These are phyloP conservation scores for Coriolopsis trogii DNA, from an alignment of 1,284 basidiomycete genomes.

Conservation along the genomic window DNA sequence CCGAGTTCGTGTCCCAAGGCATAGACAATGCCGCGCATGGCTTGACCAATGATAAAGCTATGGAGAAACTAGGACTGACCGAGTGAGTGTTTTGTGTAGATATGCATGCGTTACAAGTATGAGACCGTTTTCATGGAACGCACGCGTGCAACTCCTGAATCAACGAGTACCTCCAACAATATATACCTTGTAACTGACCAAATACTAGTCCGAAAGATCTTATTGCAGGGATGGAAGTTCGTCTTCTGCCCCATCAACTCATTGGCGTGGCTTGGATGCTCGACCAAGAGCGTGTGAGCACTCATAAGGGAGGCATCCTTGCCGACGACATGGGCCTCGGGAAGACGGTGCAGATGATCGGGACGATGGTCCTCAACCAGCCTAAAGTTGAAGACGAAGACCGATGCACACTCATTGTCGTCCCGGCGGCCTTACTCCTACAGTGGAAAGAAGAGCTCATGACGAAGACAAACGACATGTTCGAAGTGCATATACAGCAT, in stretches of 20 bases:
- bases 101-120: background rate
- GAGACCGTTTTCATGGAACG: background rate
- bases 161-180: no score
- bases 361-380: conserved; percentile 65
- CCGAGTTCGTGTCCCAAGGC: conserved; percentile 58
- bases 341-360: conserved; percentile 77
- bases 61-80: conserved; percentile 51
- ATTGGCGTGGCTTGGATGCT: conserved; percentile 78
- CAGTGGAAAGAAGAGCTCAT: conserved; percentile 75
- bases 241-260: conserved; percentile 68
- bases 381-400: conserved; percentile 47
- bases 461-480: conserved; percentile 65
- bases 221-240: conserved; percentile 65
- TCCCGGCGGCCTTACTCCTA: conserved; percentile 68
- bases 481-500: conserved; percentile 65
- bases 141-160: background rate
- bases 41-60: conserved; percentile 50
- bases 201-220: conserved; percentile 49
- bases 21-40: conserved; percentile 59
- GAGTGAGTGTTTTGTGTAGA: conserved; percentile 38
- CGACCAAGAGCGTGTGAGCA: conserved; percentile 50
- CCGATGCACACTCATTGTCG: conserved; percentile 64
- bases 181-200: background rate
- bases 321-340: conserved; percentile 94
- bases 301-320: conserved; percentile 71